Percentiles rank a stretch among this genome's conserved stretches.
Evolutionary conservation across 2,329 filamentous ascomycete genomes (phyloP).

Genomic region (Penicillium rolfsii): DNA sequence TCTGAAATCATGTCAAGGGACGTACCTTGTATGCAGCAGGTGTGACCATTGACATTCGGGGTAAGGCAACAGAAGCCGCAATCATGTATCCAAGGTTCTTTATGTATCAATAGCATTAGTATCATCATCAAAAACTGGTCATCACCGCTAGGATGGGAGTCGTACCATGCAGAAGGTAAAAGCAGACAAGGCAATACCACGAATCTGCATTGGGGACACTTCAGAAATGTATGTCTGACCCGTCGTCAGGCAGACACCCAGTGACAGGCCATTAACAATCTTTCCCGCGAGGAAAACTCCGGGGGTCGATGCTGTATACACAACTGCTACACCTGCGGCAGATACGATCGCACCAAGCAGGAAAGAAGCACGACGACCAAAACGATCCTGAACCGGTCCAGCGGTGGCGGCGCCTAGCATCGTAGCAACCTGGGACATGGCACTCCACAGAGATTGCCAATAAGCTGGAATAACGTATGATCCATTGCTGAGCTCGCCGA

Average conservation of each 20-base stretch:
- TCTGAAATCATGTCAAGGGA: background rate
- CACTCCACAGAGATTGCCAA: constrained; percentile 13
- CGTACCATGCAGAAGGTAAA: constrained; percentile 14
- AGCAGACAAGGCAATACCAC: constrained; percentile 10
- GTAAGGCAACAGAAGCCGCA: constrained; percentile 12
- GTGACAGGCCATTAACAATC: constrained; percentile 11
- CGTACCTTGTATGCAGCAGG: constrained; percentile 8
- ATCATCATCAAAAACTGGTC: background rate
- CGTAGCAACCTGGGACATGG: constrained; percentile 10
- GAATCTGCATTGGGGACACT: constrained; percentile 9
- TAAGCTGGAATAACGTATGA: constrained; percentile 12
- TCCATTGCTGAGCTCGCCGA: constrained; percentile 1
- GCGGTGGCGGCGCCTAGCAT: constrained; percentile 11
- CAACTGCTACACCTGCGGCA: constrained; percentile 10
- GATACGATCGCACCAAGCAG: constrained; percentile 5
- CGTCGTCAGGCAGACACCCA: constrained; percentile 11
- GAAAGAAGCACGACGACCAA: constrained; percentile 9
- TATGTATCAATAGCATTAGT: background rate
- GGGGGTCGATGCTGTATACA: constrained; percentile 8
- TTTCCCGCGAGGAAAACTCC: constrained; percentile 12
- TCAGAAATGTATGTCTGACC: constrained; percentile 14
- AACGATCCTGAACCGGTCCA: constrained; percentile 9
- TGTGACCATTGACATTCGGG: constrained; percentile 9
- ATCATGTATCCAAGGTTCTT: constrained; percentile 14
- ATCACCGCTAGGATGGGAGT: background rate